phyloP scores from a whole-genome alignment of 805 yeast species.

The Metschnikowia lachancei region DNA sequence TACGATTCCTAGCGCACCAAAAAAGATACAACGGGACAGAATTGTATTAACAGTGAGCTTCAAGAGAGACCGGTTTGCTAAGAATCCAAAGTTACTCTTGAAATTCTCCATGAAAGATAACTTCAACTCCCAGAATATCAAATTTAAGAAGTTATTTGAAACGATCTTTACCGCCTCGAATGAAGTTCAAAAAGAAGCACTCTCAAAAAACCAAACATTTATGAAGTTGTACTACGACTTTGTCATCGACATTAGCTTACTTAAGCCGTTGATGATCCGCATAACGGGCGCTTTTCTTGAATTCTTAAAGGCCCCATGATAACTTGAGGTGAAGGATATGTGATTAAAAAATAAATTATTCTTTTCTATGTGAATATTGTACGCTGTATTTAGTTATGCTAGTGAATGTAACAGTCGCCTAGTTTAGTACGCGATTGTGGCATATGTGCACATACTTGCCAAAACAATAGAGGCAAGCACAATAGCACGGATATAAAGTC shows the following conservation, averaged over 20 bases:
- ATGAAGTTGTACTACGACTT: slow-evolving; percentile 41
- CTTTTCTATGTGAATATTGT: too few species aligned
- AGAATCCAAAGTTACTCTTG: slow-evolving; percentile 19
- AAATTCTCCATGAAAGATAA: slow-evolving; percentile 38
- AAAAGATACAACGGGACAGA: slow-evolving; percentile 36
- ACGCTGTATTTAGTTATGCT: too few species aligned
- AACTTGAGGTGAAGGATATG: background rate
- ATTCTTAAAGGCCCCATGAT: slow-evolving; percentile 2
- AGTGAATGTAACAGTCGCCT: background rate
- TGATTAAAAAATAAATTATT: background rate
- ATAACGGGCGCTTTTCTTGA: slow-evolving; percentile 29
- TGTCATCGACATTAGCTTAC: slow-evolving; percentile 26
- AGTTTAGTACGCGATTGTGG: slow-evolving; percentile 15
- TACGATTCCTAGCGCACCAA: slow-evolving; percentile 24
- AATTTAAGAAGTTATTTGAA: slow-evolving; percentile 40
- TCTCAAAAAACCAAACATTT: slow-evolving; percentile 13
- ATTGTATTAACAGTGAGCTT: slow-evolving; percentile 29
- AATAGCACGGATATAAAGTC: slow-evolving; percentile 10
- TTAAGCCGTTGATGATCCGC: slow-evolving; percentile 31
- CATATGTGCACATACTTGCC: slow-evolving; percentile 23
- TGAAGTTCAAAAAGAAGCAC: slow-evolving; percentile 14
- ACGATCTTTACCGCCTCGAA: slow-evolving; percentile 15
- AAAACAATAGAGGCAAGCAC: slow-evolving; percentile 15
- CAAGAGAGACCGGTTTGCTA: slow-evolving; percentile 32
- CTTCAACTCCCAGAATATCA: slow-evolving; percentile 35